Evolutionary conservation across 345 rosid species (phyloP).

Genomic region (Psidium guajava): DNA sequence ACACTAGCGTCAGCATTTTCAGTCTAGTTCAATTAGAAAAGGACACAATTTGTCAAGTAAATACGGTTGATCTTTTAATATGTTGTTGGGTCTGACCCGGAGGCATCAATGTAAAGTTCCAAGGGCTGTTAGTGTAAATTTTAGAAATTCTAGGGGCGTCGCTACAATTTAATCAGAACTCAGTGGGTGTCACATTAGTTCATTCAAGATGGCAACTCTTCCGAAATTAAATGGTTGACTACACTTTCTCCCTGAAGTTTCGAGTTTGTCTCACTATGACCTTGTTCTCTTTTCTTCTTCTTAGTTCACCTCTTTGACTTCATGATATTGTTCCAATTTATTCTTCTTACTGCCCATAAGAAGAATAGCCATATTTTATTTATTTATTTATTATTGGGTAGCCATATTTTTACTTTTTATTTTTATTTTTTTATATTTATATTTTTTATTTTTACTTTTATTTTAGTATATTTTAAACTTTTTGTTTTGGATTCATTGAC

Average conservation of each 20-base stretch:
- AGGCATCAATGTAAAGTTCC: neutral
- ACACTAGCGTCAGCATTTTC: neutral
- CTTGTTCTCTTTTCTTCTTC: neutral
- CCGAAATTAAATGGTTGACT: neutral
- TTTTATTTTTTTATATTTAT: too few relatives aligned
- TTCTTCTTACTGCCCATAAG: too few relatives aligned
- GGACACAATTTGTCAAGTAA: neutral
- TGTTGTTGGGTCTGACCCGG: neutral
- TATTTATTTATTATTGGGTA: too few relatives aligned
- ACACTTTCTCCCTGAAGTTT: neutral
- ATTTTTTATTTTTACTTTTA: too few relatives aligned
- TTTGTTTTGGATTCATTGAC: too few relatives aligned
- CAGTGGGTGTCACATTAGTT: neutral
- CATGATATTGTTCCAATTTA: neutral
- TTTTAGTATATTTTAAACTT: too few relatives aligned
- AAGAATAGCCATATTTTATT: too few relatives aligned
- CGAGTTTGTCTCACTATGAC: neutral
- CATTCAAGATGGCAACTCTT: neutral
- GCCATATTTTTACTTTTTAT: too few relatives aligned
- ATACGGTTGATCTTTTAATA: neutral
- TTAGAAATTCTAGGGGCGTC: neutral
- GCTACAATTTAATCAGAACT: neutral
- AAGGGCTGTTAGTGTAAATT: neutral
- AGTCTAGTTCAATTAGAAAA: neutral
- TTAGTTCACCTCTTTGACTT: neutral